Evolutionary conservation across 352 stramenopile genomes (phyloP).

Genomic region (Phytophthora palmivora): DNA sequence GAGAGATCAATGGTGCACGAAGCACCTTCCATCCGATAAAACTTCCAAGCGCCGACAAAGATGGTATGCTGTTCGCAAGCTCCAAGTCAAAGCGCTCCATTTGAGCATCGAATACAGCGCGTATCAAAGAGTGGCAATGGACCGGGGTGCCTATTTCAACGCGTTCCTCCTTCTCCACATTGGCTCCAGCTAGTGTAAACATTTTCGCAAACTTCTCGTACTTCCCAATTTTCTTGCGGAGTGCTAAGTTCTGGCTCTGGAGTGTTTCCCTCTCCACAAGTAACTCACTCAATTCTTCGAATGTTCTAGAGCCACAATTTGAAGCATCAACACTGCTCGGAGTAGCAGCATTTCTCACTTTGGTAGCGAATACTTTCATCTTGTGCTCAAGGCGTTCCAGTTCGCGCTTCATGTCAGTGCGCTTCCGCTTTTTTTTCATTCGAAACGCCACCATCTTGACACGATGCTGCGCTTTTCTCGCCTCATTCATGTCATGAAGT

Average conservation of each 20-base stretch:
- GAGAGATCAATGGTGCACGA: background rate
- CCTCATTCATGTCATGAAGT: background rate
- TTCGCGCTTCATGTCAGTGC: conserved; percentile 22
- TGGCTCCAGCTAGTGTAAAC: conserved; percentile 8
- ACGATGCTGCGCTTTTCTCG: conserved; percentile 28
- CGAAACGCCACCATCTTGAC: conserved; percentile 40
- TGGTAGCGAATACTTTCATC: conserved; percentile 21
- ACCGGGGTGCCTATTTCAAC: conserved; percentile 1
- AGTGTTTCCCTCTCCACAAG: conserved; percentile 31
- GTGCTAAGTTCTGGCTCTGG: background rate
- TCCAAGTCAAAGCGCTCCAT: background rate
- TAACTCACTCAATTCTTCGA: conserved; percentile 13
- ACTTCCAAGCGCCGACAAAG: background rate
- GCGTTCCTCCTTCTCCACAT: conserved; percentile 18
- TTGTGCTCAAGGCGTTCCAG: conserved; percentile 26
- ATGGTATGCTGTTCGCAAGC: background rate
- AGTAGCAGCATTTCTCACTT: conserved; percentile 5
- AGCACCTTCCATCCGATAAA: background rate
- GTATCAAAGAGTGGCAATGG: conserved; percentile 17
- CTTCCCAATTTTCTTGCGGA: conserved; percentile 23
- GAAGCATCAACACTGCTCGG: background rate
- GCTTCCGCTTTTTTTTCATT: conserved; percentile 32
- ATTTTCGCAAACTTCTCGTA: conserved; percentile 16
- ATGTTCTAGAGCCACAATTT: conserved; percentile 2
- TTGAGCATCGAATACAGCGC: conserved; percentile 9